Base-by-base conservation (phyloP, 805 yeast genomes). In the Candida saitoana region DNA sequence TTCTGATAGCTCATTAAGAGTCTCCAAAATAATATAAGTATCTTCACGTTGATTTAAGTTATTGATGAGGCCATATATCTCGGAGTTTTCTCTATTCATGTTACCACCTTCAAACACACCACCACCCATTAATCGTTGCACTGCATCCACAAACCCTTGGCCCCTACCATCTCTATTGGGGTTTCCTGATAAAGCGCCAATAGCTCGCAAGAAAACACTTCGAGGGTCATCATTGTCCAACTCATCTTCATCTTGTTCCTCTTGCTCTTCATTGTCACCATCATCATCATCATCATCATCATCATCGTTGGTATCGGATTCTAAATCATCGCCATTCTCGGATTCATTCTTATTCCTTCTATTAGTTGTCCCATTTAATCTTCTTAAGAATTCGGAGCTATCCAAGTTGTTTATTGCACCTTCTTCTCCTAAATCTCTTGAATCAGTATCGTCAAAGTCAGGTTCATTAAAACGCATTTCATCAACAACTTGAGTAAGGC, bases 1-100 rank as follows among this genome's bases (percentile, higher is more conserved):
- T 47, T 80, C 86, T 18, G 84, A 75, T 16, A 86, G 58, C 53
- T 84, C 87, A 48, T 75, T 80, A 39, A 85, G 60, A 2, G 82
- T 75, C 52, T 84, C 90, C 52, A 82, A 57, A 1, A 84, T 71
- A 15, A 81, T 47, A 51, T 69, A 84, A 0, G 87, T 73, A 52
- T 83, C 86, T 1, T 74, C 80, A 11, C 73, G 63, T 35, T 65
- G 68, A 27, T 57, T 57, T 29, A 77, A 54, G 30, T 66, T 69
- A 11, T 60, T 54, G 2, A 74, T 55, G 22, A 76, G 52, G 4
- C 52, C 49, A 30, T 60, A 65, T 38, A 65, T 59, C 43, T 67
- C 73, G 5, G 54, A 40, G 24, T 46, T 54, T 6, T 54, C 62
- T 19, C 62, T 45, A n/a, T 40, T 39, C 8, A 37, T 16, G 15